Base-by-base conservation (phyloP, 2,329 filamentous ascomycete species). In the Alternaria solani region DNA sequence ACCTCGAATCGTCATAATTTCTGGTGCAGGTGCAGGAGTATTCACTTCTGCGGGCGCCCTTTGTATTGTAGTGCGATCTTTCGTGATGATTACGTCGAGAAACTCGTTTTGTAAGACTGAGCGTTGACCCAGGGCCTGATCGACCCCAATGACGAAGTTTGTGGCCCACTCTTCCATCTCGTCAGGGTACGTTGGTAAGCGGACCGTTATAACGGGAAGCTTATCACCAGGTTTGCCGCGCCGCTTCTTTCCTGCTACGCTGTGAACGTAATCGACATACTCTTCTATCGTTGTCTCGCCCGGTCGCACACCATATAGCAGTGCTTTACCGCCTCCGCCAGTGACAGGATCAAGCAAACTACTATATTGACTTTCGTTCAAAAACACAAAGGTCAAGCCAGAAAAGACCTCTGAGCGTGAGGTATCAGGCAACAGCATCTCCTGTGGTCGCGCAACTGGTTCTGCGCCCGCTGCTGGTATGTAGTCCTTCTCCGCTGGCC, bases 61-160 rank as follows among this genome's bases (percentile, higher is more conserved):
- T 59, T 91, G 88, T 20, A 98, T 82, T 43, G 86, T 85, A 60
- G 86, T 87, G 7, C 92, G 87, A 79, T 98, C 90, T 51, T 90
- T 91, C n/a, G 84, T 88, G 28, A 98, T 80, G 46, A 99, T 95
- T 1, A 91, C 91, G 76, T 97, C 93, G 2, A 99, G 84, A 63
- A 99, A 96, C 69, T 97, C 94, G 59, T 91, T 93, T 73, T 97
- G 93, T 68, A 94, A 89, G 54, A 97, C 89, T 2, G 93, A 89
- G 4, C 93, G 88, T 75, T 96, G 93, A 62, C 93, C 90, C 12
- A 96, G 85, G 46, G 87, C 83, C 20, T 89, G 76, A 2, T 93
- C 91, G 16, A 96, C 86, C 7, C 88, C 81, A 5, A 85, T 89
- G 65, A 89, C 85, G 67, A 96, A 89, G 2, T 88, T 81, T 16